Percentiles rank a stretch among this genome's conserved stretches.
These are phyloP conservation scores for Cryptococcus sp. DNA, from an alignment of 1,284 basidiomycete species.

Conservation along the genomic window DNA sequence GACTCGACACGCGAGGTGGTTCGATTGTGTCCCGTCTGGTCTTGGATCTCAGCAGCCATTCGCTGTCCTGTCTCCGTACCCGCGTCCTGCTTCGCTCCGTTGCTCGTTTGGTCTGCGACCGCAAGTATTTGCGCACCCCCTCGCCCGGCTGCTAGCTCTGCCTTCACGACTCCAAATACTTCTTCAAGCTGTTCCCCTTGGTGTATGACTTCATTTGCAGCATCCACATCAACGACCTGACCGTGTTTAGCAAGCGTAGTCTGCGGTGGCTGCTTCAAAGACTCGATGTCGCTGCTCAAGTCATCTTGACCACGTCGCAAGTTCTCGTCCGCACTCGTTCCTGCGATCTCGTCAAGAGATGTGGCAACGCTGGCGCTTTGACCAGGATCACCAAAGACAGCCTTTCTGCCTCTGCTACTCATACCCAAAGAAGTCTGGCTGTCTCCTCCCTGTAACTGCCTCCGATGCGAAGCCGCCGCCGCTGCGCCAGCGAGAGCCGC, in stretches of 20 bases:
- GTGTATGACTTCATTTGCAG: slow-evolving; percentile 36
- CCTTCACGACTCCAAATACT: slow-evolving; percentile 82
- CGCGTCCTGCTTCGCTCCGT: background rate
- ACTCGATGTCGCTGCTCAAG: background rate
- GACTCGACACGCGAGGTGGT: background rate
- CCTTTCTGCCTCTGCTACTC: slow-evolving; percentile 12
- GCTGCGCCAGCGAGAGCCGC: slow-evolving; percentile 76
- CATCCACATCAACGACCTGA: slow-evolving; percentile 35
- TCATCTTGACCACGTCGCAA: background rate
- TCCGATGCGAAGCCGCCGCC: slow-evolving; percentile 71
- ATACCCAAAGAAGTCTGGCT: background rate
- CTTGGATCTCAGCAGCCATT: background rate
- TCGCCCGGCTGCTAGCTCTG: slow-evolving; percentile 63
- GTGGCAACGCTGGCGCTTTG: background rate
- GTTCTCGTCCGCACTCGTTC: background rate
- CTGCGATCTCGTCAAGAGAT: background rate
- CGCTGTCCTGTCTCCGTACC: background rate
- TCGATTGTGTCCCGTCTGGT: background rate
- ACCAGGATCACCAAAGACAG: slow-evolving; percentile 23
- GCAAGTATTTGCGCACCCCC: slow-evolving; percentile 24
- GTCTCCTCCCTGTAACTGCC: slow-evolving; percentile 28
- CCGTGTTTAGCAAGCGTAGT: background rate
- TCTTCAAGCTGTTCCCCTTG: slow-evolving; percentile 60
- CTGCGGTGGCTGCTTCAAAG: background rate
- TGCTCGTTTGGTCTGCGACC: background rate